Evolutionary conservation across 108 stramenopile genomes (phyloP).

Genomic region (Craspedostauros australis): DNA sequence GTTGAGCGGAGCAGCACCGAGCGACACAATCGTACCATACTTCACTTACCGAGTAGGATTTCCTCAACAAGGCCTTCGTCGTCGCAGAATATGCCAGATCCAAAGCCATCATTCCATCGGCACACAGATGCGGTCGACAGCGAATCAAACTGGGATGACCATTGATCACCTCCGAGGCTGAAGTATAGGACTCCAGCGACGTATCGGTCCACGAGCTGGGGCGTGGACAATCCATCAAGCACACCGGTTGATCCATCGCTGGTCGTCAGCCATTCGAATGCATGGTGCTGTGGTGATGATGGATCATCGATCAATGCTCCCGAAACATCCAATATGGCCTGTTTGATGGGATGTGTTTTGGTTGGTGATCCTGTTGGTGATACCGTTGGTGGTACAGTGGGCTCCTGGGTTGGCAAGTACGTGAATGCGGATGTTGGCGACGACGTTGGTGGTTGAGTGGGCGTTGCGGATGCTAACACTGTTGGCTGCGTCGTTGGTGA

Average conservation of each 20-base stretch:
- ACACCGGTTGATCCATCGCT: conserved; percentile 32
- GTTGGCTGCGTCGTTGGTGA: conserved; percentile 5
- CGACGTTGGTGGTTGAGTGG: not conserved
- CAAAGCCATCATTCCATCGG: conserved; percentile 17
- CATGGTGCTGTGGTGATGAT: conserved; percentile 35
- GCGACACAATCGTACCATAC: not conserved
- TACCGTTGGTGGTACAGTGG: too few relatives aligned
- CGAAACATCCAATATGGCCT: conserved; percentile 10
- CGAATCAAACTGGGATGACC: conserved; percentile 18
- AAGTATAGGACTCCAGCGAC: conserved; percentile 39
- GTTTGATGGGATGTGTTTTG: too few relatives aligned
- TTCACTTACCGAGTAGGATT: conserved; percentile 16
- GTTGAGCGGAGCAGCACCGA: too few relatives aligned
- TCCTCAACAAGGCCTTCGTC: conserved; percentile 1
- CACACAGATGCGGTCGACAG: conserved; percentile 17
- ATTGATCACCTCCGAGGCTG: conserved; percentile 23
- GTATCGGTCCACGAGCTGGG: conserved; percentile 29
- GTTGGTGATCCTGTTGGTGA: too few relatives aligned
- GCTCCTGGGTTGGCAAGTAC: too few relatives aligned
- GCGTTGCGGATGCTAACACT: not conserved
- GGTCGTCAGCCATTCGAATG: conserved; percentile 49
- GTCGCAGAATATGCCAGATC: conserved; percentile 16
- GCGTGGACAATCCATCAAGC: conserved; percentile 18
- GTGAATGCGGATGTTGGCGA: conserved; percentile 9
- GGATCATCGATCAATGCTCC: conserved; percentile 10